Evolutionary conservation across 2,329 filamentous ascomycete genomes (phyloP), one percentile per base, ranked within the genome.

Genomic region (Apiospora kogelbergensis): DNA sequence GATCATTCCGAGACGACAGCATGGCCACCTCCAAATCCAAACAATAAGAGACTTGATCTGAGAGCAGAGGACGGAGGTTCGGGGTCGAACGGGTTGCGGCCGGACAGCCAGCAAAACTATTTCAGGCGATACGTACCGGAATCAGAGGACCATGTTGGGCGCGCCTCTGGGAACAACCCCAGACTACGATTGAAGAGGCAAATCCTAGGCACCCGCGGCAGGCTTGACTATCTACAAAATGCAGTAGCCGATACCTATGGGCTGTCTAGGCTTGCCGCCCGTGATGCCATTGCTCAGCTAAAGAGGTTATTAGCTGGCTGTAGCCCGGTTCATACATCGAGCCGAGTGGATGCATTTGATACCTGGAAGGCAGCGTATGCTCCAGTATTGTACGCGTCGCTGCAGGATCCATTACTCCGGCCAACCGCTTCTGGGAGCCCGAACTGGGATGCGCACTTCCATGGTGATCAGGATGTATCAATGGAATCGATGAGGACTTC

Each of bases 341-440:
- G 9, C 33, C 73, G 66, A 26, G 71, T 78, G 11, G 75, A 77
- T 67, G 45, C 67, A 30, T 78, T 73, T 68, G 69, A 74, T 53
- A 10, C 46, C 3, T 79, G 77, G 77, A 79, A 79, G 70, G 68
- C 42, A 22, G 66, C 68, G 45, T 73, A 75, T 42, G 65, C 68
- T 2, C n/a, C 41, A 17, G 30, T 37, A n/a, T 37, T 60, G 30
- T 60, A 60, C 33, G 13, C 7, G 30, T 46, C 72, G 7, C 42
- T 73, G 20, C 53, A 37, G 30, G 30, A 37, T 9, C 67, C 65
- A 11, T 15, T 60, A 11, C 42, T 53, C 44, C 17, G 42, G 17
- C 3, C 45, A 40, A 33, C 57, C 13, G 37, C 42, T 24, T 7
- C 44, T 6, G 40, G 42, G n/a, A 42, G 20, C 13, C 10, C 30